These are phyloP conservation scores for Didymella pinodella DNA, from an alignment of 2,329 filamentous ascomycete genomes.

Conservation along the genomic window DNA sequence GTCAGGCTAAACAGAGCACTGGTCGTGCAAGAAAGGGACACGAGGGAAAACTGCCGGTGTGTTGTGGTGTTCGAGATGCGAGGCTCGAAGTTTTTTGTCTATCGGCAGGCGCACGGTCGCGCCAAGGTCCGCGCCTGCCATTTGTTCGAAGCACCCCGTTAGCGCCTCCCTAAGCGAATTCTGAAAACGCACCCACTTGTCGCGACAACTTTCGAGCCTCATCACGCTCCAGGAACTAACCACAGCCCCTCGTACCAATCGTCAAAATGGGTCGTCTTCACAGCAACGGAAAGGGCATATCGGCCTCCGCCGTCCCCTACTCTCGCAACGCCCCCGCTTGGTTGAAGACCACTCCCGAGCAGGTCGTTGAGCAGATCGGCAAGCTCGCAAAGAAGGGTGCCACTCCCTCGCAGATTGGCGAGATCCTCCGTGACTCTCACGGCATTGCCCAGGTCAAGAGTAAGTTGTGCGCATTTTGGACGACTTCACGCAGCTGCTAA, in stretches of 20 bases:
- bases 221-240: conserved; percentile 25
- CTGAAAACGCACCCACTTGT: conserved; percentile 12
- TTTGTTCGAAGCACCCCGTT: conserved; percentile 13
- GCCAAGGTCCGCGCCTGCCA: conserved; percentile 8
- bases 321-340: conserved; percentile 90
- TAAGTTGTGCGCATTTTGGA: conserved; percentile 57
- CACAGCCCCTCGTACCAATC: conserved; percentile 37
- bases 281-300: conserved; percentile 99
- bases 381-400: conserved; percentile 99
- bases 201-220: conserved; percentile 9
- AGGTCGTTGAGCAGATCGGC: conserved; percentile 99
- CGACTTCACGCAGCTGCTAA: conserved; percentile 22
- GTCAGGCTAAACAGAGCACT: neutral
- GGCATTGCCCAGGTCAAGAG: conserved; percentile 98
- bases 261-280: conserved; percentile 94
- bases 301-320: conserved; percentile 94
- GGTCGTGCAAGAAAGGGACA: neutral
- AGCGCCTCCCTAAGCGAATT: conserved; percentile 22
- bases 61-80: conserved; percentile 4
- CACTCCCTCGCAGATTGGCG: conserved; percentile 98
- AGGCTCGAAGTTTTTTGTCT: conserved; percentile 19
- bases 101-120: neutral
- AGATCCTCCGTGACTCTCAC: conserved; percentile 96
- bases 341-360: conserved; percentile 98
- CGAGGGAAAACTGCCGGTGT: neutral